phyloP scores from a whole-genome alignment of 345 rosid species.

The Geranium rotundifolium region DNA sequence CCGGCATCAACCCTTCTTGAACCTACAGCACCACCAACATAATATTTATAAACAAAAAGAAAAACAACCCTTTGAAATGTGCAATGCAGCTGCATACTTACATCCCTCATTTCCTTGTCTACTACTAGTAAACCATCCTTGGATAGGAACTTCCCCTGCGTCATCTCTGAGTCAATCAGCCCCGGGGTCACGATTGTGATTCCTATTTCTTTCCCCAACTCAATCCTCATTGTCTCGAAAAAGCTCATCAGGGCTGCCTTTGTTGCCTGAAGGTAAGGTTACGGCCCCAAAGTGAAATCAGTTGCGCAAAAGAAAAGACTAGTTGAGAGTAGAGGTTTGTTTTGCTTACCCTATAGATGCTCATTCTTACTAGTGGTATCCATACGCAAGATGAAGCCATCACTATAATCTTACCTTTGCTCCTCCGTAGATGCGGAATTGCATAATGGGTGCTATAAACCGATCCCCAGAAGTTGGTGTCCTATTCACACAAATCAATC shows the following conservation, averaged over 20 bases:
- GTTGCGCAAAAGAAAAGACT: no score
- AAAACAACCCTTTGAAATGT: not conserved
- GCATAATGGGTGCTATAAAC: not conserved
- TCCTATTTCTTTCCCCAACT: constrained; percentile 29
- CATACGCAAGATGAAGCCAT: constrained; percentile 38
- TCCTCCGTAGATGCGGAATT: not conserved
- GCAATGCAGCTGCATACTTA: constrained; percentile 1
- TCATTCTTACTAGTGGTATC: constrained; percentile 37
- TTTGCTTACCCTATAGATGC: constrained; percentile 39
- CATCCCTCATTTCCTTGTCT: constrained; percentile 13
- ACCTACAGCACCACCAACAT: no score
- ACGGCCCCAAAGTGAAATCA: not conserved
- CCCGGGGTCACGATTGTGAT: constrained; percentile 58
- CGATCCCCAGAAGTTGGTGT: constrained; percentile 5
- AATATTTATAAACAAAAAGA: not conserved
- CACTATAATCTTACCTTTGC: constrained; percentile 10
- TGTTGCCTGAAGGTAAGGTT: constrained; percentile 39
- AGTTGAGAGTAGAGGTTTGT: no score
- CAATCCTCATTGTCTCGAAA: constrained; percentile 54
- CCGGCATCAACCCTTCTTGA: constrained; percentile 11
- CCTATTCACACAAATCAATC: constrained; percentile 1
- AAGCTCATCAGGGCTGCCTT: constrained; percentile 46
- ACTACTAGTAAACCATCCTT: constrained; percentile 3
- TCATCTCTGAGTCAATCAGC: constrained; percentile 36
- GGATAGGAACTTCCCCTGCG: constrained; percentile 12